Conservation (phyloP, 805 yeast species). For the Pichia exigua region DNA sequence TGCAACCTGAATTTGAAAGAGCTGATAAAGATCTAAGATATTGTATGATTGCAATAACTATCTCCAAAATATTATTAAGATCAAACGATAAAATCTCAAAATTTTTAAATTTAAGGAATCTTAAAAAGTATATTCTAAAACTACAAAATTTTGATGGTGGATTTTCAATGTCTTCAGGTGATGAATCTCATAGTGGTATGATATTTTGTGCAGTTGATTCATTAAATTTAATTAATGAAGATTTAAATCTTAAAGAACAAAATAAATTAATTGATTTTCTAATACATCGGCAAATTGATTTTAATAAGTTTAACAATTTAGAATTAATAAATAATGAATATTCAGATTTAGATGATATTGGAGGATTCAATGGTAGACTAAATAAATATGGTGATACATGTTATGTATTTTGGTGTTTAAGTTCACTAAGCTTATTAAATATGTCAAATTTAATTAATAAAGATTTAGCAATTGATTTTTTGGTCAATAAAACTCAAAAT, state of each 20-base stretch:
- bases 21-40: conserved; percentile 74
- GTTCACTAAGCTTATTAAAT: conserved; percentile 41
- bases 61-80: conserved; percentile 40
- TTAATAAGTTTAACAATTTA: conserved; percentile 23
- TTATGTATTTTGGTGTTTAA: conserved; percentile 78
- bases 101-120: conserved; percentile 36
- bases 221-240: conserved; percentile 34
- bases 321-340: conserved; percentile 24
- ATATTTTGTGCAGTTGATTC: conserved; percentile 78
- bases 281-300: conserved; percentile 52
- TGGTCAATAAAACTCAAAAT: conserved; percentile 54
- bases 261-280: conserved; percentile 47
- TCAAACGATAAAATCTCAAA: conserved; percentile 13
- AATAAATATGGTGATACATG: conserved; percentile 83
- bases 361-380: conserved; percentile 83
- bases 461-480: conserved; percentile 32
- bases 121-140: conserved; percentile 33
- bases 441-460: conserved; percentile 28
- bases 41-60: conserved; percentile 64
- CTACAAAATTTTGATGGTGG: conserved; percentile 59
- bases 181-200: conserved; percentile 80
- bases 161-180: conserved; percentile 38
- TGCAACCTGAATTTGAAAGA: conserved; percentile 37
- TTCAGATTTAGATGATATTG: conserved; percentile 45
- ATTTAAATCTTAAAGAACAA: conserved; percentile 9